These are phyloP conservation scores for Gonapodya sp. DNA, from an alignment of 192 early-diverging fungal species.

Conservation along the genomic window DNA sequence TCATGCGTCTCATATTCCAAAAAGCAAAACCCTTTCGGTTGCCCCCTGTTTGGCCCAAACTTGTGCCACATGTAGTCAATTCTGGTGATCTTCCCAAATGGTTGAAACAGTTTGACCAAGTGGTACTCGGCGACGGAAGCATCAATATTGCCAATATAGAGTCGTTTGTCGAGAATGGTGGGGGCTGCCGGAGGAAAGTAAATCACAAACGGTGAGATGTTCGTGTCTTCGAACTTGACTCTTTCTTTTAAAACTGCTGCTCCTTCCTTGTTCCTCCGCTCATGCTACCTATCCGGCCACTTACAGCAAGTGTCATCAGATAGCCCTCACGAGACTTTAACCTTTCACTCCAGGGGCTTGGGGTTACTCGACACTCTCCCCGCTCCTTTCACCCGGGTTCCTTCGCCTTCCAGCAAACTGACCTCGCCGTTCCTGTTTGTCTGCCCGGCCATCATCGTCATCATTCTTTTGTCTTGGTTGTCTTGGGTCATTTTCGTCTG, in stretches of 20 bases:
- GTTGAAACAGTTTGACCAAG: conserved; percentile 57
- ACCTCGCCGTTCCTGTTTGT: neutral
- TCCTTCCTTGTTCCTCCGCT: too few relatives aligned
- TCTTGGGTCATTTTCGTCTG: neutral
- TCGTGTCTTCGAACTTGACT: too few relatives aligned
- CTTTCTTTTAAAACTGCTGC: too few relatives aligned
- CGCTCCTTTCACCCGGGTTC: too few relatives aligned
- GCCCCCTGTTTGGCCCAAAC: conserved; percentile 50
- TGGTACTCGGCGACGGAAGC: conserved; percentile 53
- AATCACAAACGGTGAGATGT: too few relatives aligned
- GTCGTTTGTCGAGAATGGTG: conserved; percentile 21
- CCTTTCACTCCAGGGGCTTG: too few relatives aligned
- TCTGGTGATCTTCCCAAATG: conserved; percentile 53
- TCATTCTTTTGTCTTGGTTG: neutral
- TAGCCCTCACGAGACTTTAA: too few relatives aligned
- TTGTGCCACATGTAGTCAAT: conserved; percentile 59
- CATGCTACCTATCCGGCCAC: too few relatives aligned
- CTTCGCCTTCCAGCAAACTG: too few relatives aligned
- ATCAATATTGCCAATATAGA: conserved; percentile 64
- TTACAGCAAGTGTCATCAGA: too few relatives aligned
- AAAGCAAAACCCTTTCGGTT: conserved; percentile 64
- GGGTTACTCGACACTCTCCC: too few relatives aligned
- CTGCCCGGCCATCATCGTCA: neutral
- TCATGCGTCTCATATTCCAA: conserved; percentile 43
- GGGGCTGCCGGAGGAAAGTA: conserved; percentile 5